These are phyloP conservation scores for Kwoniella mangroviensis DNA, from an alignment of 768 basidiomycete species.

Conservation along the genomic window DNA sequence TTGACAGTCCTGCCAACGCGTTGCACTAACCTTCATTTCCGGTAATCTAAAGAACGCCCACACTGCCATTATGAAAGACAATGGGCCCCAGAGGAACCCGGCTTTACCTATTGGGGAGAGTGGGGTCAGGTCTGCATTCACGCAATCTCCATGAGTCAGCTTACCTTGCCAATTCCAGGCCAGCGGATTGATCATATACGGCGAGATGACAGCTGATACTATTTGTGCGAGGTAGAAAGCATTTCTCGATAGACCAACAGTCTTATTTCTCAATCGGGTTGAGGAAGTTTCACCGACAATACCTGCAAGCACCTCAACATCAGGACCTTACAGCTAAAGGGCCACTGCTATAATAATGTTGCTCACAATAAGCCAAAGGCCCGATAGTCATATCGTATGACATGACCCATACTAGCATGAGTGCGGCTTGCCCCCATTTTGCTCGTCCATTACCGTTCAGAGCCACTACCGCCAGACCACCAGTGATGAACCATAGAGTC, in stretches of 20 bases:
- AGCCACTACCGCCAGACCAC: constrained; percentile 20
- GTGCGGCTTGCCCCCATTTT: constrained; percentile 23
- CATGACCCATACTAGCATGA: constrained; percentile 33
- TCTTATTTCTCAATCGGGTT: constrained; percentile 56
- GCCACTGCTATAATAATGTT: background rate
- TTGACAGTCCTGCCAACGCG: too few relatives aligned
- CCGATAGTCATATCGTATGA: constrained; percentile 21
- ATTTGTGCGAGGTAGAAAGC: constrained; percentile 24
- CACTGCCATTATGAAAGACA: background rate
- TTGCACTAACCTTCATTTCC: background rate
- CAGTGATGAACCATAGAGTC: background rate
- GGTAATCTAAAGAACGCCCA: constrained; percentile 5
- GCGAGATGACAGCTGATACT: constrained; percentile 31
- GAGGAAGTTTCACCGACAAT: constrained; percentile 55
- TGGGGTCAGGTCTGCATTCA: too few relatives aligned
- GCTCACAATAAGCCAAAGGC: background rate
- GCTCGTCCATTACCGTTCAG: constrained; percentile 3
- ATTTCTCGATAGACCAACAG: constrained; percentile 31
- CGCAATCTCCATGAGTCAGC: too few relatives aligned
- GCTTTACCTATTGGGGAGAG: constrained; percentile 2
- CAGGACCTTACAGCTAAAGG: background rate
- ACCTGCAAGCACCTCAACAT: background rate
- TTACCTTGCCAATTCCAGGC: constrained; percentile 11
- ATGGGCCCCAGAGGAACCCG: constrained; percentile 19
- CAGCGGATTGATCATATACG: constrained; percentile 10